Evolutionary conservation across 371 early-diverging fungal genomes (phyloP).

Genomic region (Mucor velutinosus): DNA sequence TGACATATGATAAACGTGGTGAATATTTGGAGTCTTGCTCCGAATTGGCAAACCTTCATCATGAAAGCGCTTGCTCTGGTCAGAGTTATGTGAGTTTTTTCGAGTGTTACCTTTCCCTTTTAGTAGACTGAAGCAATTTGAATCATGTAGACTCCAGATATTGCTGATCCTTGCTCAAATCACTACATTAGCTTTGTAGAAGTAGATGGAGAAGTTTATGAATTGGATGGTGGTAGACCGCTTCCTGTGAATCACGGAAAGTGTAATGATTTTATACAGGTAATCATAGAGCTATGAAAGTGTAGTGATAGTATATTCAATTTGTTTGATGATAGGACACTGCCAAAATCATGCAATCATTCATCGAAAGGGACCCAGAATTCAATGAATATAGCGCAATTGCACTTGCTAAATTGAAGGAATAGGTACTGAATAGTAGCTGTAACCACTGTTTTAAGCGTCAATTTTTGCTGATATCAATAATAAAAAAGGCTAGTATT

Average conservation of each 20-base stretch:
- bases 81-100: conserved; percentile 62
- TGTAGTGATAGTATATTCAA: not conserved
- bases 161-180: conserved; percentile 70
- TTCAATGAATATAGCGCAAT: conserved; percentile 69
- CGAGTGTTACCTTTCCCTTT: not conserved
- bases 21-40: conserved; percentile 60
- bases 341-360: conserved; percentile 63
- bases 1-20: conserved; percentile 74
- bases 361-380: conserved; percentile 74
- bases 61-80: conserved; percentile 62
- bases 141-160: conserved; percentile 54
- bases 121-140: not conserved
- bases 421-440: not conserved
- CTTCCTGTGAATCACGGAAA: conserved; percentile 85
- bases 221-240: conserved; percentile 83
- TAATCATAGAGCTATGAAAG: conserved; percentile 14
- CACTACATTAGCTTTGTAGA: conserved; percentile 86
- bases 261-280: conserved; percentile 58
- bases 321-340: conserved; percentile 47
- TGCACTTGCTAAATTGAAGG: conserved; percentile 39
- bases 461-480: too few relatives aligned
- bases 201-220: conserved; percentile 75
- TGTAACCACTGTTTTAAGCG: too few relatives aligned
- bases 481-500: too few relatives aligned
- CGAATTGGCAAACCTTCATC: conserved; percentile 63